phyloP scores from a whole-genome alignment of 2,329 filamentous ascomycete species.

The Dactylellina cionopaga region DNA sequence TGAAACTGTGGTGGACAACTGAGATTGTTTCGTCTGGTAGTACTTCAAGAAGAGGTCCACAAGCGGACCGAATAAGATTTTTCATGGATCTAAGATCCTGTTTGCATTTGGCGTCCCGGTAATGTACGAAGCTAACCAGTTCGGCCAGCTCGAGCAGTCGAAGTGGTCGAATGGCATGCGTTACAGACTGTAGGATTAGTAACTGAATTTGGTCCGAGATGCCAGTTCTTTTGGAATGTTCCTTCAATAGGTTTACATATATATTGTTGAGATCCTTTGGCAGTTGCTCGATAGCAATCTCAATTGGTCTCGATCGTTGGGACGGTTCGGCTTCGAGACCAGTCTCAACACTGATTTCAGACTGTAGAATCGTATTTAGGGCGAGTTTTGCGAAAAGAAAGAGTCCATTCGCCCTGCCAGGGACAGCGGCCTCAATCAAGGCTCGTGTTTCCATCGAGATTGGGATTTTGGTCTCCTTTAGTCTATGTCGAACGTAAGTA shows the following conservation, averaged over 20 bases:
- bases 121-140: background rate
- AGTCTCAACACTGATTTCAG: constrained; percentile 7
- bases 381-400: constrained; percentile 55
- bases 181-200: constrained; percentile 53
- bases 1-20: constrained; percentile 20
- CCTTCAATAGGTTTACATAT: constrained; percentile 55
- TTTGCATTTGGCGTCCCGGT: background rate
- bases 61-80: constrained; percentile 5
- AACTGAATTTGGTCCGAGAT: constrained; percentile 53
- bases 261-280: constrained; percentile 56
- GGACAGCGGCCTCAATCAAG: constrained; percentile 1
- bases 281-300: constrained; percentile 27
- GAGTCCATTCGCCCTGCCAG: constrained; percentile 51
- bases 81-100: background rate
- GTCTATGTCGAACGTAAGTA: constrained; percentile 14
- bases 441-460: background rate
- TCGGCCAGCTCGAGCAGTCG: constrained; percentile 45
- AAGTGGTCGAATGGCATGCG: constrained; percentile 54
- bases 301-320: constrained; percentile 12
- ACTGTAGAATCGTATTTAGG: constrained; percentile 54
- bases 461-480: constrained; percentile 7
- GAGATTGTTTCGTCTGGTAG: constrained; percentile 13
- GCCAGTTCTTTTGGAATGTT: constrained; percentile 45
- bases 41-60: constrained; percentile 9
- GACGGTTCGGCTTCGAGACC: no score